Conservation (phyloP, 306 rosid genomes). For the Ammopiptanthus mongolicus region DNA sequence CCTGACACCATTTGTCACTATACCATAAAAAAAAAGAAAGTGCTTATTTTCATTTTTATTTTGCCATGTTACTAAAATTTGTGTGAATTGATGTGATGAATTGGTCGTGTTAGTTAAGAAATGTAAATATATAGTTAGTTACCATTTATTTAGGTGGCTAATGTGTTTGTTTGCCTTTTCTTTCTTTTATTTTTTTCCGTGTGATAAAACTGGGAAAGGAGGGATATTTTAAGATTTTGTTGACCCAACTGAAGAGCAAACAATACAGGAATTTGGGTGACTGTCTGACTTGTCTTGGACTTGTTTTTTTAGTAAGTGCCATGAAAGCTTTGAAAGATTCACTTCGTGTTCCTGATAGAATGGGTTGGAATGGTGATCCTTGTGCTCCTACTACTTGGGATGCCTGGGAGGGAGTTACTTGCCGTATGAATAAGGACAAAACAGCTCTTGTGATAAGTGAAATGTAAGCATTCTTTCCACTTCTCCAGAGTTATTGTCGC, state of each 20-base stretch:
- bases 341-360: constrained; percentile 80
- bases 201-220: background rate
- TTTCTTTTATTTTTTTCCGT: background rate
- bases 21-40: too few relatives aligned
- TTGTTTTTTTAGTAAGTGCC: constrained; percentile 49
- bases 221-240: background rate
- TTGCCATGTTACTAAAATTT: background rate
- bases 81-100: background rate
- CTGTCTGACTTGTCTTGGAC: background rate
- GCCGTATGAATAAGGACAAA: constrained; percentile 54
- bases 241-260: background rate
- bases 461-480: constrained; percentile 51
- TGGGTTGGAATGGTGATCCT: constrained; percentile 99
- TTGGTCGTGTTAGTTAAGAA: background rate
- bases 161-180: background rate
- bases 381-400: constrained; percentile 96
- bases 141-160: background rate
- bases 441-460: constrained; percentile 63
- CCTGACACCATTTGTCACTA: too few relatives aligned
- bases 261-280: background rate
- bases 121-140: background rate
- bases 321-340: constrained; percentile 89
- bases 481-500: background rate
- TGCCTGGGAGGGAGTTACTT: constrained; percentile 99
- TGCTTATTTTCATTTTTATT: background rate